Evolutionary conservation across 139 green algal genomes (phyloP).

Genomic region (Chlamydomonas sphaeroides): DNA sequence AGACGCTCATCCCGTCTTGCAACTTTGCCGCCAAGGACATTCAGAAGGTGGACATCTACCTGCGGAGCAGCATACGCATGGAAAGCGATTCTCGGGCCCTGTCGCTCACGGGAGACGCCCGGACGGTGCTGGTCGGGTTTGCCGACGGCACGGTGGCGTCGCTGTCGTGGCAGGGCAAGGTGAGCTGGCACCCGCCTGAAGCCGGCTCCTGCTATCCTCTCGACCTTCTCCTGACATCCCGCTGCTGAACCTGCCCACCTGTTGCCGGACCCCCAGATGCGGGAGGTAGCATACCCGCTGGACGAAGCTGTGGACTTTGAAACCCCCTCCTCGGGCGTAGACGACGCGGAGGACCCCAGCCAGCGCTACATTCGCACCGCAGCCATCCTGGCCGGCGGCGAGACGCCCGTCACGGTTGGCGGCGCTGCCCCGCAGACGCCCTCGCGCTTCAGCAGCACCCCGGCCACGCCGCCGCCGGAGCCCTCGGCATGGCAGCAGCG

Average conservation of each 20-base stretch:
- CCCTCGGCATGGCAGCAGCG: background rate
- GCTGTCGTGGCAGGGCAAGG: slow-evolving; percentile 75
- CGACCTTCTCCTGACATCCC: no score
- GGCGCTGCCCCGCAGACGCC: no score
- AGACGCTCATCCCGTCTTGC: slow-evolving; percentile 49
- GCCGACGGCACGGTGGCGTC: slow-evolving; percentile 67
- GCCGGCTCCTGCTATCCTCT: background rate
- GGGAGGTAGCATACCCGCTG: slow-evolving; percentile 30
- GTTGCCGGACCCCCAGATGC: background rate
- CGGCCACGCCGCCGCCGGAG: background rate
- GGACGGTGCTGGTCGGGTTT: slow-evolving; percentile 65
- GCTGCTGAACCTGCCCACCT: no score
- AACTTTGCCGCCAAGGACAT: slow-evolving; percentile 27
- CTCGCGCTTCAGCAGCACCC: background rate
- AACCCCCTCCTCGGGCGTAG: no score
- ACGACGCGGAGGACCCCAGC: no score
- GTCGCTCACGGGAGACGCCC: slow-evolving; percentile 58
- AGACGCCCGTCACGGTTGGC: no score
- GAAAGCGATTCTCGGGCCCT: slow-evolving; percentile 29
- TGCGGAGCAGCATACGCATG: slow-evolving; percentile 61
- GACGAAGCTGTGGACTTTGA: slow-evolving; percentile 18
- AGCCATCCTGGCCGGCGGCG: no score
- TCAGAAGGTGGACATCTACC: slow-evolving; percentile 66
- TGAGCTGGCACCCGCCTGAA: background rate
- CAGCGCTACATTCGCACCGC: no score